Evolutionary conservation across 2,329 filamentous ascomycete genomes (phyloP).

Genomic region (Cadophora luteo-olivacea): DNA sequence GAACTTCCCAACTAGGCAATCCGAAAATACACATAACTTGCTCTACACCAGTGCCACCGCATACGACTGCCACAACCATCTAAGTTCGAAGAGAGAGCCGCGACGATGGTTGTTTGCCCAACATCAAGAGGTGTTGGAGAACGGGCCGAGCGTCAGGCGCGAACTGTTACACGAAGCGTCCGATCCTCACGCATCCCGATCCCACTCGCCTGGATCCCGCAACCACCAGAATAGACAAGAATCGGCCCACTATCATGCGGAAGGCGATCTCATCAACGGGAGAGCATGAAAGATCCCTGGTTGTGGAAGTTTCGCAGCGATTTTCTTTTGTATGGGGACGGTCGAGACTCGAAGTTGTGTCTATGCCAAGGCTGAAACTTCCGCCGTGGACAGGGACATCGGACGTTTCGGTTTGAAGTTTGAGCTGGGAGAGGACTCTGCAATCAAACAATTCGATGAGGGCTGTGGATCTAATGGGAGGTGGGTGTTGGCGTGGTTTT

Average conservation of each 20-base stretch:
- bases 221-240: not conserved
- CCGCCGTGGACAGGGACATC: not conserved
- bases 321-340: conserved; percentile 12
- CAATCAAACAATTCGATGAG: not conserved
- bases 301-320: conserved; percentile 13
- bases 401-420: conserved; percentile 5
- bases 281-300: conserved; percentile 2
- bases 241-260: conserved; percentile 9
- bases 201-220: not conserved
- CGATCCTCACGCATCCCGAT: conserved; percentile 18
- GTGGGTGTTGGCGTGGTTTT: not conserved
- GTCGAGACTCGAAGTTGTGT: not conserved
- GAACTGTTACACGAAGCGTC: conserved; percentile 26
- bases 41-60: not conserved
- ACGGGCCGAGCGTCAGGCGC: conserved; percentile 26
- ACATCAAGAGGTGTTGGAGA: not conserved
- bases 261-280: not conserved
- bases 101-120: conserved; percentile 27
- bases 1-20: conserved; percentile 7
- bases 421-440: not conserved
- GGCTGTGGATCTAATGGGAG: not conserved
- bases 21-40: not conserved
- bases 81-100: conserved; percentile 9
- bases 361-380: conserved; percentile 14
- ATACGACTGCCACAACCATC: not conserved